Conservation (phyloP, 2,329 filamentous ascomycete species). For the Cytospora piceae region DNA sequence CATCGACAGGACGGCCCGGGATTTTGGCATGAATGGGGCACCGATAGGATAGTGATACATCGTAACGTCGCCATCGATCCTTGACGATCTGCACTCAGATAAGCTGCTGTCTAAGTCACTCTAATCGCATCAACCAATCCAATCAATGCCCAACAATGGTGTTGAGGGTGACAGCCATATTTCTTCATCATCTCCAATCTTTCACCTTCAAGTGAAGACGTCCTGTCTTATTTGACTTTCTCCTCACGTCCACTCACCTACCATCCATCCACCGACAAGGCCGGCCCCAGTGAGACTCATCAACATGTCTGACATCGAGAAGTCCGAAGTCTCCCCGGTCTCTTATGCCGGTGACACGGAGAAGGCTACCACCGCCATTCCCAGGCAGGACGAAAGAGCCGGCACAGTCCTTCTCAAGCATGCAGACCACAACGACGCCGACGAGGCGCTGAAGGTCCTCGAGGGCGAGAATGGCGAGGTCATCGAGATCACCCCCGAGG, state of each 20-base stretch:
- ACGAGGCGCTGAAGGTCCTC: constrained; percentile 49
- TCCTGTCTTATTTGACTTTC: background rate
- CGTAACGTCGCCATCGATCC: constrained; percentile 7
- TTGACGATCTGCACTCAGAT: constrained; percentile 19
- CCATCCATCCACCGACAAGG: background rate
- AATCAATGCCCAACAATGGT: background rate
- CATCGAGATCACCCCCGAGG: constrained; percentile 44
- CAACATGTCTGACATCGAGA: constrained; percentile 30
- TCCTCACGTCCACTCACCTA: background rate
- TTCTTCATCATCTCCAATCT: background rate
- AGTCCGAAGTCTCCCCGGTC: constrained; percentile 12
- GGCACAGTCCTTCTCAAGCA: constrained; percentile 38
- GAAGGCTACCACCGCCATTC: constrained; percentile 11
- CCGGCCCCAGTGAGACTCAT: background rate
- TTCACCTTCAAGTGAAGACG: background rate
- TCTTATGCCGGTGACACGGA: constrained; percentile 20
- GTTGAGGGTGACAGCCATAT: background rate
- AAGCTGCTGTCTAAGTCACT: constrained; percentile 11
- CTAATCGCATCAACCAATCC: constrained; percentile 3
- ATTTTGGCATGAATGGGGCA: background rate
- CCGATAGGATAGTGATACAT: background rate
- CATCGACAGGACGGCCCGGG: background rate
- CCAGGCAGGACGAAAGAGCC: constrained; percentile 15
- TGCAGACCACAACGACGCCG: constrained; percentile 45
- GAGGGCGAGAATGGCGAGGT: constrained; percentile 40